phyloP scores from a whole-genome alignment of 2,329 filamentous ascomycete genomes.

The Saccharata proteae region DNA sequence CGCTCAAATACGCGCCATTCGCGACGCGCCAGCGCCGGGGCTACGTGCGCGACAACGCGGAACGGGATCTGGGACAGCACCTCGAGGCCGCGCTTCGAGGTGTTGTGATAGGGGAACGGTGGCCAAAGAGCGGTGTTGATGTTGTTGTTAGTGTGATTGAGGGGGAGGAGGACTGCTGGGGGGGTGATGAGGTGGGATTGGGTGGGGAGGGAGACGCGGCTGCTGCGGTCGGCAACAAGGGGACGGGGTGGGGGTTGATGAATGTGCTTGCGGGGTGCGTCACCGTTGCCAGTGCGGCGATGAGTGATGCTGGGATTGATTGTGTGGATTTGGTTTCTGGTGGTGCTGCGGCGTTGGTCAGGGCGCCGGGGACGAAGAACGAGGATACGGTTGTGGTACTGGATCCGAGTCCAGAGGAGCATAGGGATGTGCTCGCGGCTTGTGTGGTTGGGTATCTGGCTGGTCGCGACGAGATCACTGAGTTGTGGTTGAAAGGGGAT shows the following conservation, averaged over 20 bases:
- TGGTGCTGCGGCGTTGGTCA: constrained; percentile 73
- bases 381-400: constrained; percentile 46
- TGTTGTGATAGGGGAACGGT: constrained; percentile 82
- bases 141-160: constrained; percentile 87
- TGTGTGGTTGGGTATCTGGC: constrained; percentile 88
- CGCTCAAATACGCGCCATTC: constrained; percentile 95
- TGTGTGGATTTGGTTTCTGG: constrained; percentile 84
- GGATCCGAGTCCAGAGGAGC: constrained; percentile 74
- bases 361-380: constrained; percentile 16
- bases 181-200: constrained; percentile 38
- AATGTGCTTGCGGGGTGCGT: constrained; percentile 85
- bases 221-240: constrained; percentile 31
- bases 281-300: constrained; percentile 82
- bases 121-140: constrained; percentile 98
- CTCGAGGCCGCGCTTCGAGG: constrained; percentile 83
- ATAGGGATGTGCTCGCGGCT: constrained; percentile 63
- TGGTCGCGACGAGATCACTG: constrained; percentile 78
- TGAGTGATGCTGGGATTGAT: constrained; percentile 91
- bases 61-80: constrained; percentile 83
- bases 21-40: constrained; percentile 71
- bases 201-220: constrained; percentile 32
- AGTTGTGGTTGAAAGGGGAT: constrained; percentile 84
- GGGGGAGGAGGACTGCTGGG: constrained; percentile 71
- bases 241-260: constrained; percentile 71
- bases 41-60: constrained; percentile 73